phyloP scores from a whole-genome alignment of 306 rosid genomes.

The Cyamopsis tetragonoloba region DNA sequence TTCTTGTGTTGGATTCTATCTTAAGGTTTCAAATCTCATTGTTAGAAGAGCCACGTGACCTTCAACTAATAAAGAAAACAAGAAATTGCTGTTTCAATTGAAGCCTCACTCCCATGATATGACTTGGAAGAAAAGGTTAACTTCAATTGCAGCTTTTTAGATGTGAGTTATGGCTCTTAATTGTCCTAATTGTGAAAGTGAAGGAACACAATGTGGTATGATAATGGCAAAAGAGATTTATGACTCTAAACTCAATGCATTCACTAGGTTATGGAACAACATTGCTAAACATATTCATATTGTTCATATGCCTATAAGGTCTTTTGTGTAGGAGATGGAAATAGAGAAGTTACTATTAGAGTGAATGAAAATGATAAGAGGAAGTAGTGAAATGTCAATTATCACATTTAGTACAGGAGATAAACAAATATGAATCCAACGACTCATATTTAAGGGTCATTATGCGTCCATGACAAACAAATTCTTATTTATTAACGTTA shows the following conservation, averaged over 20 bases:
- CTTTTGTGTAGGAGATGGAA: neutral
- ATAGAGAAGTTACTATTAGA: slow-evolving; percentile 2
- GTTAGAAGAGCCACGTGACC: slow-evolving; percentile 15
- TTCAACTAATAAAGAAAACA: neutral
- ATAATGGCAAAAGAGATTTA: neutral
- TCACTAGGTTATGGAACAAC: neutral
- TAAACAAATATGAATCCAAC: too few species aligned
- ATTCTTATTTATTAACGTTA: too few species aligned
- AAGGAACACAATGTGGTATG: neutral
- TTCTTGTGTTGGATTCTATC: slow-evolving; percentile 36
- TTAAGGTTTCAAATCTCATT: slow-evolving; percentile 28
- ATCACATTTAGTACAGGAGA: too few species aligned
- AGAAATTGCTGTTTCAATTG: neutral
- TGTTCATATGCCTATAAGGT: neutral
- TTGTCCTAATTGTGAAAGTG: slow-evolving; percentile 8
- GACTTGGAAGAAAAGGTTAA: slow-evolving; percentile 29
- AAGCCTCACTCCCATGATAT: neutral
- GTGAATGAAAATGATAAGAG: slow-evolving; percentile 10
- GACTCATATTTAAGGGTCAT: too few species aligned
- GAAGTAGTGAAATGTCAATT: slow-evolving; percentile 7
- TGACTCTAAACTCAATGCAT: neutral
- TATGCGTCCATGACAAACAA: too few species aligned
- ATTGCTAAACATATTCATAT: neutral
- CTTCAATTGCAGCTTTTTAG: slow-evolving; percentile 30
- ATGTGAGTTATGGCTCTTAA: slow-evolving; percentile 9